Evolutionary conservation across 495 filamentous ascomycete species (phyloP), one percentile per base, ranked within the genome.

Genomic region (Aspergillus bridgeri): DNA sequence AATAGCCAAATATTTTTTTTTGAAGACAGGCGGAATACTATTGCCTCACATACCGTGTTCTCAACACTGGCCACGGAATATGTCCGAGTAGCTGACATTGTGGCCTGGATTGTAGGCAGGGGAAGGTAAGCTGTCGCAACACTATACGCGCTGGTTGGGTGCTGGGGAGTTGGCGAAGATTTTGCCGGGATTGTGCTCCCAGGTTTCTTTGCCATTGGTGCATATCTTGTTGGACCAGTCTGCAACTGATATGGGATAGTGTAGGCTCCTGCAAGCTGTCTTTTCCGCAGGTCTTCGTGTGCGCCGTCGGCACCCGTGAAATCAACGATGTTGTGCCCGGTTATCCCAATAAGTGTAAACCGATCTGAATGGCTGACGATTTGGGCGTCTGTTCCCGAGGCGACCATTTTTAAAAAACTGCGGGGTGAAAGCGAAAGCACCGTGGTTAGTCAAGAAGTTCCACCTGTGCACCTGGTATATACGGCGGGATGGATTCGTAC

Each of bases 121-220:
- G 80, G 74, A 55, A 89, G 66, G 57, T 73, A 83, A 1, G 82
- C 81, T 20, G 69, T 82, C 9, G 84, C 88, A 48, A 89, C 76
- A 0, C 66, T 67, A 45, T 84, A 85, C 5, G 78, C 71, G 53
- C 83, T 88, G 3, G 87, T 85, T 21, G 88, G 85, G 62, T 80
- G 85, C 55, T 83, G 74, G 22, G 84, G 82, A 19, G 71, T 81
- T 5, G 73, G 67, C 2, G 72, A 75, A 56, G 50, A 48, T 3
- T 51, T 82, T 78, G 78, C 79, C 19, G 82, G 85, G 53, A 91
- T 90, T 47, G 83, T 83, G 18, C 80, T 86, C 11, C 79, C 80
- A 15, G 89, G 87, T 38, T 82, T 75, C 51, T 79, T 81, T 54
- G 87, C 85, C 87, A 89, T 87, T 1, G 88, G 88, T 23, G 89